These are phyloP conservation scores for Agastache rugosa DNA, from an alignment of 257 asterid species.

Conservation along the genomic window DNA sequence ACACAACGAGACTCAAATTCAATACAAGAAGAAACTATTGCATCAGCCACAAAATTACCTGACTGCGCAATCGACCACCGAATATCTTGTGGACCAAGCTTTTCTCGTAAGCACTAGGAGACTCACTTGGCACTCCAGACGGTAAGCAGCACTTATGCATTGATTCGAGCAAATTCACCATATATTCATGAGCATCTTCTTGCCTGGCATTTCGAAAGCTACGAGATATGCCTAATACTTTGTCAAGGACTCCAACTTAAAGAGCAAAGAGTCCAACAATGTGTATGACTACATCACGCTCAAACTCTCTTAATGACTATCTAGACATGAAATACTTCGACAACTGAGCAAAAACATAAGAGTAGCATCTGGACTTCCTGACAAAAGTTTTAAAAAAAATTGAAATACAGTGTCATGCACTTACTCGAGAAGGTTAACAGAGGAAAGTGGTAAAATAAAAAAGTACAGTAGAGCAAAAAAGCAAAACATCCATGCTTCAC, in stretches of 20 bases:
- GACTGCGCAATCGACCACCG: slow-evolving; percentile 94
- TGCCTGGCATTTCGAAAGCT: slow-evolving; percentile 89
- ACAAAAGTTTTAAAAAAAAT: background rate
- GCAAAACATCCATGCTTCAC: background rate
- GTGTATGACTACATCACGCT: slow-evolving; percentile 7
- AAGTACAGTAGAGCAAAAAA: slow-evolving; percentile 2
- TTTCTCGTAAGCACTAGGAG: slow-evolving; percentile 90
- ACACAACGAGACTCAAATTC: background rate
- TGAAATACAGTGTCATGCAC: slow-evolving; percentile 4
- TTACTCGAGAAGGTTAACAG: slow-evolving; percentile 1
- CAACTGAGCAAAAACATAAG: background rate
- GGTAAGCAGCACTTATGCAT: slow-evolving; percentile 99
- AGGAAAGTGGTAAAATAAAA: background rate
- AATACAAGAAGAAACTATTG: background rate
- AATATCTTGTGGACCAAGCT: slow-evolving; percentile 97
- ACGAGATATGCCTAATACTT: slow-evolving; percentile 78
- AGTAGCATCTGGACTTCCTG: background rate
- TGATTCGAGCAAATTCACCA: slow-evolving; percentile 93
- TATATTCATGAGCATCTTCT: slow-evolving; percentile 99
- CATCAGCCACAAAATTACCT: slow-evolving; percentile 52
- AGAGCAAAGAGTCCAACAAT: background rate
- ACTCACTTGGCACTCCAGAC: slow-evolving; percentile 92
- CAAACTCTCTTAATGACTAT: slow-evolving; percentile 5
- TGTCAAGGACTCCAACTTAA: slow-evolving; percentile 53
- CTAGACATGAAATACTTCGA: background rate